These are phyloP conservation scores for Gynostemma pentaphyllum DNA, from an alignment of 306 rosid genomes.

Conservation along the genomic window DNA sequence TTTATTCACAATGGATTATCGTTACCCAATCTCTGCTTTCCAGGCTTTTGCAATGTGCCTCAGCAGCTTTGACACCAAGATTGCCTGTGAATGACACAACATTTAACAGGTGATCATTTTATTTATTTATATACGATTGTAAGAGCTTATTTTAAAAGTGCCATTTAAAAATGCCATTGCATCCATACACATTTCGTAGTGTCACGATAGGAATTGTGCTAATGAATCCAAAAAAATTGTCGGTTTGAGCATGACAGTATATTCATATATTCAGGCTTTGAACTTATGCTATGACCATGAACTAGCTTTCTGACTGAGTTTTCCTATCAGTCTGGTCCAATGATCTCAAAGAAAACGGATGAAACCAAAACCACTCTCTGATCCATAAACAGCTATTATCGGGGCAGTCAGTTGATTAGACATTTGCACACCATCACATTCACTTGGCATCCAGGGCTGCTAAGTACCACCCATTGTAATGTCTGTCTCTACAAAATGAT, in stretches of 20 bases:
- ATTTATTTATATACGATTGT: background rate
- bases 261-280: background rate
- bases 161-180: background rate
- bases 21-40: constrained; percentile 65
- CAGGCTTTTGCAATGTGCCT: constrained; percentile 77
- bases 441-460: background rate
- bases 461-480: background rate
- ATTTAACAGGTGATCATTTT: background rate
- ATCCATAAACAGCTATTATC: background rate
- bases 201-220: no score
- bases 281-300: background rate
- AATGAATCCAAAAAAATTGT: background rate
- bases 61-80: constrained; percentile 76
- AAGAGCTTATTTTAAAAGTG: background rate
- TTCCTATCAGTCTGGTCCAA: background rate
- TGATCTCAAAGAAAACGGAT: background rate
- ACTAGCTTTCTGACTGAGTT: background rate
- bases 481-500: background rate
- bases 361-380: background rate
- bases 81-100: constrained; percentile 55
- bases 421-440: background rate
- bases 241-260: background rate
- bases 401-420: background rate
- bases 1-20: constrained; percentile 65
- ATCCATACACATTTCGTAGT: background rate